A percentile compares a stretch with the other conserved stretches of the same genome.
Conservation (phyloP, 2,329 filamentous ascomycete species). For the Stagonosporopsis rhizophila region DNA sequence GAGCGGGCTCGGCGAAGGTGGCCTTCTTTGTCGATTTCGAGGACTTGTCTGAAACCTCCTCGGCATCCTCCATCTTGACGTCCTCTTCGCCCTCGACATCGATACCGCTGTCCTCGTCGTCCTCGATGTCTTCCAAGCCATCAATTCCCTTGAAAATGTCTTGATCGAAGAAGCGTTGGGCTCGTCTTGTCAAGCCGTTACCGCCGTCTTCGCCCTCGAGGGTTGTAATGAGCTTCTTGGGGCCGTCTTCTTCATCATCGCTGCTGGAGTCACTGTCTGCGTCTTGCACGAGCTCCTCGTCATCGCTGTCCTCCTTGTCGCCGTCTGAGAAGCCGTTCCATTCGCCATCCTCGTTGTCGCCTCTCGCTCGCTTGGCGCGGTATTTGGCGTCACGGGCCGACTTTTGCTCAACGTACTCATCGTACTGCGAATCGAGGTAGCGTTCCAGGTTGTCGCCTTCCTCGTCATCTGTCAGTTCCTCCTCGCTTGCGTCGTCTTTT, state of each 20-base stretch:
- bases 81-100: constrained; percentile 49
- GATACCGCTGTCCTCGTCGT: constrained; percentile 50
- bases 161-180: constrained; percentile 89
- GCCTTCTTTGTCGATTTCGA: constrained; percentile 31
- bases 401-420: constrained; percentile 80
- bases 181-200: constrained; percentile 79
- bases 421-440: constrained; percentile 88
- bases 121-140: constrained; percentile 66
- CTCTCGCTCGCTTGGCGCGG: constrained; percentile 85
- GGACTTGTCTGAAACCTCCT: constrained; percentile 22
- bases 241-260: constrained; percentile 58
- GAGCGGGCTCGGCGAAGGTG: constrained; percentile 28
- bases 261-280: constrained; percentile 70
- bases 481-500: constrained; percentile 56
- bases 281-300: constrained; percentile 64
- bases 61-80: constrained; percentile 25
- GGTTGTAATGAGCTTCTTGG: constrained; percentile 66
- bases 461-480: constrained; percentile 73
- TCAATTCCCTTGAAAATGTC: constrained; percentile 90
- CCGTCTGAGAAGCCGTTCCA: constrained; percentile 86
- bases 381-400: constrained; percentile 84
- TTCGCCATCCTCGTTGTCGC: constrained; percentile 75
- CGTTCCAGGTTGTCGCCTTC: constrained; percentile 83
- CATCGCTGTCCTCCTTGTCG: constrained; percentile 63
- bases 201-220: constrained; percentile 62